Percentiles rank a stretch among this genome's conserved stretches.
phyloP scores from a whole-genome alignment of 2,329 filamentous ascomycete genomes.

The Verticillium alfalfae region DNA sequence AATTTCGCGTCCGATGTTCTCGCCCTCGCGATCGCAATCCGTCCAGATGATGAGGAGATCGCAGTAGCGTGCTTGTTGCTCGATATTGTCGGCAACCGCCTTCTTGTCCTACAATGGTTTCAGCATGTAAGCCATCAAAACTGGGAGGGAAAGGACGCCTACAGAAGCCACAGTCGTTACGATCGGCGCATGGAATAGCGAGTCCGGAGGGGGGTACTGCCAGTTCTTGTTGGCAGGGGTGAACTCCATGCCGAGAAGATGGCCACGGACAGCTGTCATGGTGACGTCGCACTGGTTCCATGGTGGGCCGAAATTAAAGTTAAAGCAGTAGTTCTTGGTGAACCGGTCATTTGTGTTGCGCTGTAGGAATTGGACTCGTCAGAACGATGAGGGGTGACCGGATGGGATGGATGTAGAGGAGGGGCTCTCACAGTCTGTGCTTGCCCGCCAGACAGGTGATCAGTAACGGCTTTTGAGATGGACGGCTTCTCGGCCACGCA shows the following conservation, averaged over 20 bases:
- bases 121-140: conserved; percentile 3
- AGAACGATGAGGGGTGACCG: not conserved
- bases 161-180: conserved; percentile 63
- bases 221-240: conserved; percentile 68
- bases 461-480: conserved; percentile 89
- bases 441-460: conserved; percentile 76
- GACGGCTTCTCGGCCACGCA: conserved; percentile 70
- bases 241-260: conserved; percentile 80
- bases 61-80: conserved; percentile 66
- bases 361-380: conserved; percentile 32
- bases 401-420: not conserved
- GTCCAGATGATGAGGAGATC: conserved; percentile 91
- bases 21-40: conserved; percentile 95
- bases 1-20: conserved; percentile 92
- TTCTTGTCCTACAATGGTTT: conserved; percentile 60
- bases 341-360: conserved; percentile 65
- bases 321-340: conserved; percentile 92
- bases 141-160: conserved; percentile 13
- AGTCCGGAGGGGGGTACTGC: conserved; percentile 71
- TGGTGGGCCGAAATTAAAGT: conserved; percentile 74
- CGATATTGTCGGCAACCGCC: conserved; percentile 78
- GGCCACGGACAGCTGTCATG: conserved; percentile 91
- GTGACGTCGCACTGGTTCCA: conserved; percentile 82
- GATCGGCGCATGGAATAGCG: conserved; percentile 78
- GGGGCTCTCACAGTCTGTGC: conserved; percentile 58